Evolutionary conservation across 2,329 filamentous ascomycete species (phyloP), one percentile per base, ranked within the genome.

Genomic region (Fusarium hainanense): DNA sequence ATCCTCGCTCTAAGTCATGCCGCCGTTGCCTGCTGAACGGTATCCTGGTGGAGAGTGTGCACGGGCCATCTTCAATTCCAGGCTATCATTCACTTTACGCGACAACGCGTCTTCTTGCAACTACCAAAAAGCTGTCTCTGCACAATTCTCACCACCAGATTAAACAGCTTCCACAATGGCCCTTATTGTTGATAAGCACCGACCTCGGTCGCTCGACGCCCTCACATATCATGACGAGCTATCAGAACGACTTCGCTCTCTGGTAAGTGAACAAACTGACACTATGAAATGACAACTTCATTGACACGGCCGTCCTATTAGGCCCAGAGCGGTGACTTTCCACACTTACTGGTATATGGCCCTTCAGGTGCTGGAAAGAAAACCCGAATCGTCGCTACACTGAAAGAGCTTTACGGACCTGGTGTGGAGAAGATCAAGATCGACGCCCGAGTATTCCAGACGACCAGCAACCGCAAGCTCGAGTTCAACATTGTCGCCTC

Each of bases 341-440:
- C 96, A 51, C 97, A 99, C 82, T 90, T 99, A 48, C 92, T 99
- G 68, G 93, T 99, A 70, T 99, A 98, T 78, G 96, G 96, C 0
- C 96, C 96, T 2, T 98, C 95, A 0, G 96, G 96, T 34, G 96
- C 96, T 7, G 96, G 96, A 72, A 99, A 99, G 81, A 99, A 99
- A 82, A 99, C 96, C 2, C 91, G 96, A 44, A 97, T 98, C 72
- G 93, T 98, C 20, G 94, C 96, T 18, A 98, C 95, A 0, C 84
- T 99, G 6, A 97, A 97, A 79, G 95, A 98, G 77, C 87, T 99
- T 10, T 99, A 96, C 80, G 96, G 96, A 0, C 91, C 95, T 0
- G 95, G 96, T 44, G 96, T 97, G n/a, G 97, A 99, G 78, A 98
- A 98, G 86, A 99, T 99, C 86, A 98, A 98, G 84, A 98, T 99